A percentile compares a stretch with the other conserved stretches of the same genome.
Evolutionary conservation across 2,329 filamentous ascomycete genomes (phyloP).

Genomic region (Fusarium piperis): DNA sequence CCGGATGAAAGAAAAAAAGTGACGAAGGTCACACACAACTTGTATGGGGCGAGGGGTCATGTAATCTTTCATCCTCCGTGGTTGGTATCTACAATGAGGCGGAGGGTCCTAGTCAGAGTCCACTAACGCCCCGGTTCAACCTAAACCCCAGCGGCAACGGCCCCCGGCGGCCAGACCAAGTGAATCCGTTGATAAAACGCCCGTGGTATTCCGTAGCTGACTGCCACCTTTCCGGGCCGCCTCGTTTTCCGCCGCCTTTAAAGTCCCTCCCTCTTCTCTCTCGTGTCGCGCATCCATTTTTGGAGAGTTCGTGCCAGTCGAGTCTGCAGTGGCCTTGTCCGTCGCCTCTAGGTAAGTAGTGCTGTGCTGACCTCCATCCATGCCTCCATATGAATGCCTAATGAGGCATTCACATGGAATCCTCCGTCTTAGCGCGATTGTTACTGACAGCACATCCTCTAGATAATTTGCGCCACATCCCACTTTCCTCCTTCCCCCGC

Average conservation of each 20-base stretch:
- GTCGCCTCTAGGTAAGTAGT: background rate
- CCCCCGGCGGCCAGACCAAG: background rate
- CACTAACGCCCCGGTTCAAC: background rate
- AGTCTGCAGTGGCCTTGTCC: background rate
- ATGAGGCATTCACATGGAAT: slow-evolving; percentile 13
- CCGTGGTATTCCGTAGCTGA: slow-evolving; percentile 26
- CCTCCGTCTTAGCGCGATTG: slow-evolving; percentile 20
- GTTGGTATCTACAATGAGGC: background rate
- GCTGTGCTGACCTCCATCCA: background rate
- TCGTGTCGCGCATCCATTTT: background rate
- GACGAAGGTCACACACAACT: background rate
- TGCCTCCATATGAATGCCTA: slow-evolving; percentile 12
- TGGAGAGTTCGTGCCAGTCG: background rate
- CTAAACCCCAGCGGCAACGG: slow-evolving; percentile 15
- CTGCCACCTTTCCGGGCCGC: slow-evolving; percentile 7
- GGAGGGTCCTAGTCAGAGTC: background rate
- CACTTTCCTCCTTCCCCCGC: slow-evolving; percentile 33
- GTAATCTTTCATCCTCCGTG: background rate
- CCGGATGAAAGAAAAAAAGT: background rate
- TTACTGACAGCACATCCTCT: slow-evolving; percentile 34
- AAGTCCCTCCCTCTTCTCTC: background rate
- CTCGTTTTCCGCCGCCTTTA: slow-evolving; percentile 7
- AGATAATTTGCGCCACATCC: slow-evolving; percentile 40
- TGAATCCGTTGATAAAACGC: slow-evolving; percentile 15
- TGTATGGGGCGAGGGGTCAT: background rate